A percentile compares a stretch with the other conserved stretches of the same genome.
Conservation (phyloP, 441 rosid genomes). For the Flueggea neowawraea region DNA sequence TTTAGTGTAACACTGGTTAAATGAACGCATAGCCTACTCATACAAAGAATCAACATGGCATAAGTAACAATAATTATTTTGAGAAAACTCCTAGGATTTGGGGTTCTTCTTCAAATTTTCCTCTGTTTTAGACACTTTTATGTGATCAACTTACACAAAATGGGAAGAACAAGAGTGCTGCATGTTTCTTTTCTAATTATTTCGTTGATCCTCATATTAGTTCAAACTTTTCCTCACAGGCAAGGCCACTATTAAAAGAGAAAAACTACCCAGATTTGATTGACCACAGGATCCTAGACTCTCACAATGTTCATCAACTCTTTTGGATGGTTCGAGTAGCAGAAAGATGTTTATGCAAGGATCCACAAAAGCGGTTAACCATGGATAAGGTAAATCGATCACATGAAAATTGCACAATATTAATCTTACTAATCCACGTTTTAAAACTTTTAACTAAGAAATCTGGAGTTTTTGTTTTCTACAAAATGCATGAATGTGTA, state of each 20-base stretch:
- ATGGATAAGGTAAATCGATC: constrained; percentile 29
- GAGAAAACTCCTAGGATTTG: no score
- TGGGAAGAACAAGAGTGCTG: neutral
- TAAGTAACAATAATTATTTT: no score
- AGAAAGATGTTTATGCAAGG: constrained; percentile 45
- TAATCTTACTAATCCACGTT: neutral
- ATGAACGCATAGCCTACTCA: no score
- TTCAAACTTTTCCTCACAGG: constrained; percentile 25
- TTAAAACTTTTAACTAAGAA: neutral
- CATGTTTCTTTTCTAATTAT: neutral
- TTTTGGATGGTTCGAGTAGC: constrained; percentile 58
- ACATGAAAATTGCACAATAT: no score
- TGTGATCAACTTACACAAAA: no score
- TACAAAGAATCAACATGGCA: no score
- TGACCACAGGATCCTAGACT: constrained; percentile 38
- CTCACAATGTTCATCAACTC: constrained; percentile 50
- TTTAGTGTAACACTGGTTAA: neutral
- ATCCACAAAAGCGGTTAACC: constrained; percentile 38
- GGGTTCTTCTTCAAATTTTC: no score
- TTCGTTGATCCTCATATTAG: neutral
- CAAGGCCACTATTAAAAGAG: constrained; percentile 47
- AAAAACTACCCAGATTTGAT: constrained; percentile 48
- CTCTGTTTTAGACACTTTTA: no score
- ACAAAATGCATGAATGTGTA: neutral
- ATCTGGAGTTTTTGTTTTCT: neutral